Conservation (phyloP, 441 rosid species). For the Theobroma grandiflorum region DNA sequence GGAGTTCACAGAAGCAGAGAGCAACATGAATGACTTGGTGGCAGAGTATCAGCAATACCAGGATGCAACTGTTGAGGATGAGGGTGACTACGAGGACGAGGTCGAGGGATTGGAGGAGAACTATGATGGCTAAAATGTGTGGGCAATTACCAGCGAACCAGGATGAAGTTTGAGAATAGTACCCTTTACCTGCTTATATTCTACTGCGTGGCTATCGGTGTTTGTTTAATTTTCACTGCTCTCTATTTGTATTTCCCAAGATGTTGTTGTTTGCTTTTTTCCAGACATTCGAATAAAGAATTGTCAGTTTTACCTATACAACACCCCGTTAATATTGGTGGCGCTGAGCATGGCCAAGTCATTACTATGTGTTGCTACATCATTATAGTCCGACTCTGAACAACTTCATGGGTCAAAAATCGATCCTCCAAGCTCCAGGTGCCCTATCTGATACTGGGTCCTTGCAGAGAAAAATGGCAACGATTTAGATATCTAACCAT, state of each 20-base stretch:
- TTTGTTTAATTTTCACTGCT: constrained; percentile 21
- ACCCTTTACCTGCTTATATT: constrained; percentile 16
- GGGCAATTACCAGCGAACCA: neutral
- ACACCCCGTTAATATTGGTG: neutral
- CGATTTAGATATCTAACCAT: too few relatives aligned
- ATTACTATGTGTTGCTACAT: too few relatives aligned
- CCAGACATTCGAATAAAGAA: constrained; percentile 18
- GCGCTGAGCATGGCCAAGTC: too few relatives aligned
- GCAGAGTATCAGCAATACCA: constrained; percentile 84
- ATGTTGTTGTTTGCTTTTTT: constrained; percentile 21
- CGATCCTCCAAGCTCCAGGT: too few relatives aligned
- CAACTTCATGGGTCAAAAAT: too few relatives aligned
- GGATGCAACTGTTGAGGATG: constrained; percentile 77
- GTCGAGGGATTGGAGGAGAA: constrained; percentile 49
- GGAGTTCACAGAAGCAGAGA: constrained; percentile 86
- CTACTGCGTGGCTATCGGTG: constrained; percentile 25
- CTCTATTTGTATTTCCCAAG: constrained; percentile 21
- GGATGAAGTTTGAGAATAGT: constrained; percentile 27
- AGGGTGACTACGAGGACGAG: constrained; percentile 58
- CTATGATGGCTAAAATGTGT: constrained; percentile 39
- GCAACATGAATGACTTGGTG: constrained; percentile 83
- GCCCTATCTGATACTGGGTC: too few relatives aligned
- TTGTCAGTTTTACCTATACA: constrained; percentile 1
- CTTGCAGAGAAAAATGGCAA: too few relatives aligned
- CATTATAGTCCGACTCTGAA: too few relatives aligned